Base-by-base conservation (phyloP, 2,329 filamentous ascomycete species). In the Neopestalotiopsis sp. region DNA sequence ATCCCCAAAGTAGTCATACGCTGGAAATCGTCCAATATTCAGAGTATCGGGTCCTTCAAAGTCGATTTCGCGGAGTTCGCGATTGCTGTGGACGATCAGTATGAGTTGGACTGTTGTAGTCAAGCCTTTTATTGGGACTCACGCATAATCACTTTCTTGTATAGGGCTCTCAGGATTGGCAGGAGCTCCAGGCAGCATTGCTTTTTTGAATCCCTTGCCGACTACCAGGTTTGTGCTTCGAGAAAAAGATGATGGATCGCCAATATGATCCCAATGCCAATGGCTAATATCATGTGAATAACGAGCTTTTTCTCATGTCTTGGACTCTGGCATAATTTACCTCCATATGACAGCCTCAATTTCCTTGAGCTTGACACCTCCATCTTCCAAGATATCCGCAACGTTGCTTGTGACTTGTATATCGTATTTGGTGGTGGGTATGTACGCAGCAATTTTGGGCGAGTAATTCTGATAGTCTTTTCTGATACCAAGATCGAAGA, bases 241-340 rank as follows among this genome's bases (percentile, higher is more conserved):
- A 1, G 76, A 71, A 71, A 86, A 87, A 69, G 83, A 81, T n/a
- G 78, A 76, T 0, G 83, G 82, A 14, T 84, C 83, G 61, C 84
- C 85, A 40, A 81, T 80, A 70, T 86, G 85, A 73, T 87, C 84
- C 74, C 83, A 83, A 71, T 87, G 84, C 4, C 80, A 77, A 68
- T 87, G 84, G 70, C 62, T 65, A 30, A 24, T 40, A 14, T 14
- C 17, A 30, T 17, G 34, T 62, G 5, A 62, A 10, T 62, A 3
- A 2, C 13, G 13, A 42, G 14, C 20, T 34, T 38, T 20, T 2
- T 59, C 24, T 20, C 57, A 28, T 58, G 4, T 24, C 20, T 38
- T 12, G 32, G 32, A 62, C 6, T 34, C n/a, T 28, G 9, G 5
- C 10, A 20, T 6, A 10, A 10, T 40, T 42, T 20, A 62, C 59